A percentile compares a stretch with the other conserved stretches of the same genome.
phyloP scores from a whole-genome alignment of 768 basidiomycete genomes.

The Naganishia randhawae region DNA sequence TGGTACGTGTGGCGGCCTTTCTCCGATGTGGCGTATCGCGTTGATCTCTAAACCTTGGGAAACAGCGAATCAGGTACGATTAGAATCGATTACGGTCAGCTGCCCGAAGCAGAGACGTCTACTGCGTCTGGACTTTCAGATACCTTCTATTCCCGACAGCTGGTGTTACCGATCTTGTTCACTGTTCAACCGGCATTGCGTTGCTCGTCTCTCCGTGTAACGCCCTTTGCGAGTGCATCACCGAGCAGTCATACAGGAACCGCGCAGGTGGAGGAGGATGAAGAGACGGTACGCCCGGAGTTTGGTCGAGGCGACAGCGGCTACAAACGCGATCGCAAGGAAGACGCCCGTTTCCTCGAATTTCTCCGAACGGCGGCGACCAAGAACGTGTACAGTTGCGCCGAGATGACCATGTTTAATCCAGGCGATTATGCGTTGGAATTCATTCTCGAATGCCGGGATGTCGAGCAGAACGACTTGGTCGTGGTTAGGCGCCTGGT shows the following conservation, averaged over 20 bases:
- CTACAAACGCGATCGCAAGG: constrained; percentile 2
- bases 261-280: not conserved
- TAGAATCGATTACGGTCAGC: constrained; percentile 75
- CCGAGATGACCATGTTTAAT: constrained; percentile 7
- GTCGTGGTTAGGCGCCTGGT: constrained; percentile 57
- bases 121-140: not conserved
- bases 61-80: constrained; percentile 73
- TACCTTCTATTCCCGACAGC: constrained; percentile 79
- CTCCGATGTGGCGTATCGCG: too few species aligned
- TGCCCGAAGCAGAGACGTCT: constrained; percentile 48
- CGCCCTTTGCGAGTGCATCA: not conserved
- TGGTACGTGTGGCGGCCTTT: constrained; percentile 69
- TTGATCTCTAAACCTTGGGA: not conserved
- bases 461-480: constrained; percentile 4
- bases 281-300: not conserved
- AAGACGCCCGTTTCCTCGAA: constrained; percentile 1
- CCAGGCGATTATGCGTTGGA: constrained; percentile 24
- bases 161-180: constrained; percentile 81
- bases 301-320: constrained; percentile 3
- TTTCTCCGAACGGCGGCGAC: not conserved
- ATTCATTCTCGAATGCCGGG: constrained; percentile 3
- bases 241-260: not conserved
- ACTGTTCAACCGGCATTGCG: constrained; percentile 89
- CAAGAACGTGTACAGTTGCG: constrained; percentile 4
- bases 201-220: constrained; percentile 5